Percentiles rank a stretch among this genome's conserved stretches.
These are phyloP conservation scores for Populus pruinosa DNA, from an alignment of 345 rosid species.

Conservation along the genomic window DNA sequence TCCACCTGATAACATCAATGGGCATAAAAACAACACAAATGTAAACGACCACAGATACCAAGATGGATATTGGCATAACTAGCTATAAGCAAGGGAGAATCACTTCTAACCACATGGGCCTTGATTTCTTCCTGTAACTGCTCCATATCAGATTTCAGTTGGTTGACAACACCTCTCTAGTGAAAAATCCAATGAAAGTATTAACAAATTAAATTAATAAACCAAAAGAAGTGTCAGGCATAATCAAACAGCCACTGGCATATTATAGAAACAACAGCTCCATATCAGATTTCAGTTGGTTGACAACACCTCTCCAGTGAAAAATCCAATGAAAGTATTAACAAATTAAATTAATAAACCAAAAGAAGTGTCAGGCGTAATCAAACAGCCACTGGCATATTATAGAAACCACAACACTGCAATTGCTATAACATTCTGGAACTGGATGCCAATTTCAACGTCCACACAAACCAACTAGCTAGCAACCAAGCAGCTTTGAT, in stretches of 20 bases:
- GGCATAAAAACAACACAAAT: constrained; percentile 13
- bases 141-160: constrained; percentile 86
- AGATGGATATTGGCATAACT: not conserved
- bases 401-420: not conserved
- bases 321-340: constrained; percentile 6
- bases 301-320: constrained; percentile 78
- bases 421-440: not conserved
- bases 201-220: not conserved
- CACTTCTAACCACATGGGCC: constrained; percentile 62
- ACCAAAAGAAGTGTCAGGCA: constrained; percentile 1
- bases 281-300: constrained; percentile 75
- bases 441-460: not conserved
- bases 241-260: not conserved
- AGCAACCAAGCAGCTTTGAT: not conserved
- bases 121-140: constrained; percentile 75
- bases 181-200: constrained; percentile 10
- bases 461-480: not conserved
- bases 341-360: not conserved
- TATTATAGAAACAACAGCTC: not conserved
- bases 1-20: constrained; percentile 56
- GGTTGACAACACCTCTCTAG: constrained; percentile 90
- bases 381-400: not conserved
- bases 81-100: not conserved
- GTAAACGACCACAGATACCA: not conserved
- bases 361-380: not conserved